These are phyloP conservation scores for Aspergillus sp. DNA, from an alignment of 2,329 filamentous ascomycete genomes.

Conservation along the genomic window DNA sequence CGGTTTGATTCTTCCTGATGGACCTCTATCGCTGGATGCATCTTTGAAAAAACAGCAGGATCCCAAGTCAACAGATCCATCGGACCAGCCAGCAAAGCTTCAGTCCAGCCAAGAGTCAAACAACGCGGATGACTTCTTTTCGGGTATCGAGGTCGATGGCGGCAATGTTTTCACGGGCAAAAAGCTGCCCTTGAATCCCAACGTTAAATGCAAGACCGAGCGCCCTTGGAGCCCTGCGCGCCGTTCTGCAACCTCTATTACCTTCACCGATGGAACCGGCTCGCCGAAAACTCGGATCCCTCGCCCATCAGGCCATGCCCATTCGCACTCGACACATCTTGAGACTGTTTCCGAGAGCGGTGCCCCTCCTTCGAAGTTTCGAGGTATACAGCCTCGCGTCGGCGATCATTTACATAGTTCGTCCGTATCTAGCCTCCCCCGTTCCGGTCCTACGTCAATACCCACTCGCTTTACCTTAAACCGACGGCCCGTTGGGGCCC, in stretches of 20 bases:
- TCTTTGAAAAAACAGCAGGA: slow-evolving; percentile 64
- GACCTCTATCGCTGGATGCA: slow-evolving; percentile 72
- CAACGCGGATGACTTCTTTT: slow-evolving; percentile 65
- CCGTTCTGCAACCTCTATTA: slow-evolving; percentile 69
- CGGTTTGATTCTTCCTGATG: slow-evolving; percentile 75
- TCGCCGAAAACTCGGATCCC: slow-evolving; percentile 61
- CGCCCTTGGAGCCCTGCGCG: slow-evolving; percentile 60
- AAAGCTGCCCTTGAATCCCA: slow-evolving; percentile 79
- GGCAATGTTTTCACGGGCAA: slow-evolving; percentile 70
- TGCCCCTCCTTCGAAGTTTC: slow-evolving; percentile 55
- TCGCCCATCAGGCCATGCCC: slow-evolving; percentile 62
- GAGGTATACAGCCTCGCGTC: slow-evolving; percentile 57
- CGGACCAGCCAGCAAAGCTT: slow-evolving; percentile 23
- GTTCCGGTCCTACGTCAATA: slow-evolving; percentile 51
- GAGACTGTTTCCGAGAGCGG: slow-evolving; percentile 90
- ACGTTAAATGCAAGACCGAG: slow-evolving; percentile 74
- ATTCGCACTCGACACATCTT: slow-evolving; percentile 60
- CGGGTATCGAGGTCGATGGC: slow-evolving; percentile 77
- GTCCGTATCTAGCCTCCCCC: slow-evolving; percentile 55
- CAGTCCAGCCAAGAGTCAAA: slow-evolving; percentile 13
- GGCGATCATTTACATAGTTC: slow-evolving; percentile 58
- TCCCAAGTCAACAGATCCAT: slow-evolving; percentile 22
- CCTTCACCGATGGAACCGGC: slow-evolving; percentile 73
- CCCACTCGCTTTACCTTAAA: slow-evolving; percentile 52
- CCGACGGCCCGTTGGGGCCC: slow-evolving; percentile 47